Evolutionary conservation across 495 filamentous ascomycete genomes (phyloP), one percentile per base, ranked within the genome.

Genomic region (Pyrenopolyporus hunteri): DNA sequence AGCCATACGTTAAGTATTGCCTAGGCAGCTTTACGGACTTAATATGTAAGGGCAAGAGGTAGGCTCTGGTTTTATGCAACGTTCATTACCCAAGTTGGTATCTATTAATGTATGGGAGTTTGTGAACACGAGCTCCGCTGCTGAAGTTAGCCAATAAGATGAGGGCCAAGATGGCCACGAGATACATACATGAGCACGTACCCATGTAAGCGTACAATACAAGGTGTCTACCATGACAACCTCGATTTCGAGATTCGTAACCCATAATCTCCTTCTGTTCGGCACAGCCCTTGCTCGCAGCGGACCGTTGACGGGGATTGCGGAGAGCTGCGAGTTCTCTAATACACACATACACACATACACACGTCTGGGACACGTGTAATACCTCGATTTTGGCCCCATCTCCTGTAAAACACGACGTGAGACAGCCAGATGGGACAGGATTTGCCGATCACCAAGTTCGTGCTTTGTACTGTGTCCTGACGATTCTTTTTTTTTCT

Each of bases 371-470:
- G 35, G 29, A 49, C 44, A 57, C 54, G 46, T 51, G 55, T 51
- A 48, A 23, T 26, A 16, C 44, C 44, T 33, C 16, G 17, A 42
- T 40, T 45, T 45, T 50, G 39, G 35, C 42, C 43, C 54, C 54
- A 49, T 64, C 49, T 14, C 19, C 62, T 51, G 45, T 65, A 60
- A 65, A 59, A 66, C 63, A 56, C 57, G 49, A 61, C 33, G 47
- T 61, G 57, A 57, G 57, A 61, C 63, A 56, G 25, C 28, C 32
- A 43, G 54, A 58, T 55, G 61, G 40, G 47, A 46, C 33, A 52
- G 33, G 33, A 50, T 43, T 61, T 23, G 63, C 57, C 57, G 63
- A 66, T 66, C 63, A 39, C 63, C 46, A 54, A 65, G 42, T 59
- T n/a, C n/a, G 22, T 25, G 33, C 37, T 37, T 26, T 35, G 44